A percentile compares a stretch with the other conserved stretches of the same genome.
phyloP scores from a whole-genome alignment of 2,329 filamentous ascomycete species.

The Penicillium griseofulvum region DNA sequence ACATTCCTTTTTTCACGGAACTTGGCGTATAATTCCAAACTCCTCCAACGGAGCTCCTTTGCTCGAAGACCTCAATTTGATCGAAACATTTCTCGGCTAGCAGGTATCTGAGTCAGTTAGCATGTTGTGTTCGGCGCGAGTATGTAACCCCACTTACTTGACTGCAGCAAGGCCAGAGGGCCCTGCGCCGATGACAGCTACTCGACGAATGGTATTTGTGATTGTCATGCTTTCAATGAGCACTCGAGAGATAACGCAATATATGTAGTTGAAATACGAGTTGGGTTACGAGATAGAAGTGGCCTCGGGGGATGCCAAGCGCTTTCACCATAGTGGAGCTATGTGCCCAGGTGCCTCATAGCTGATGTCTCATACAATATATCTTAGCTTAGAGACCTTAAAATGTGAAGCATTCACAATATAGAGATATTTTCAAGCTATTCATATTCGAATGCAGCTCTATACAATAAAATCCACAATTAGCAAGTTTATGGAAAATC shows the following conservation, averaged over 20 bases:
- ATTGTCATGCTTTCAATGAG: slow-evolving; percentile 18
- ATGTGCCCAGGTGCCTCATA: background rate
- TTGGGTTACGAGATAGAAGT: background rate
- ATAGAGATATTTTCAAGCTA: background rate
- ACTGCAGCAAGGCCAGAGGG: slow-evolving; percentile 75
- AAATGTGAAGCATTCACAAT: background rate
- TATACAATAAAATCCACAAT: background rate
- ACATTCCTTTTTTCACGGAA: slow-evolving; percentile 42
- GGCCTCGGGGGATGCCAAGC: background rate
- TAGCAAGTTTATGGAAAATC: background rate
- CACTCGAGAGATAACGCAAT: background rate
- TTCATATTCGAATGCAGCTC: background rate
- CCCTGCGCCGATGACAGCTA: slow-evolving; percentile 81
- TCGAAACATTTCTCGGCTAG: slow-evolving; percentile 68
- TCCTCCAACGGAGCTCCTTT: slow-evolving; percentile 72
- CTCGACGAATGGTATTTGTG: slow-evolving; percentile 31
- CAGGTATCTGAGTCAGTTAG: slow-evolving; percentile 58
- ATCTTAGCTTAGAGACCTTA: no score
- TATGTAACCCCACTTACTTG: slow-evolving; percentile 49
- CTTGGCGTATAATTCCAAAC: slow-evolving; percentile 76
- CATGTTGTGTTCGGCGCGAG: background rate
- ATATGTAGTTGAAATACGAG: background rate
- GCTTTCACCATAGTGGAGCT: slow-evolving; percentile 22
- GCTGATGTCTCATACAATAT: background rate
- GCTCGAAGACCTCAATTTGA: slow-evolving; percentile 75